Evolutionary conservation across 2,329 filamentous ascomycete genomes (phyloP), one percentile per base, ranked within the genome.

Genomic region (Epichloe brachyelytri): DNA sequence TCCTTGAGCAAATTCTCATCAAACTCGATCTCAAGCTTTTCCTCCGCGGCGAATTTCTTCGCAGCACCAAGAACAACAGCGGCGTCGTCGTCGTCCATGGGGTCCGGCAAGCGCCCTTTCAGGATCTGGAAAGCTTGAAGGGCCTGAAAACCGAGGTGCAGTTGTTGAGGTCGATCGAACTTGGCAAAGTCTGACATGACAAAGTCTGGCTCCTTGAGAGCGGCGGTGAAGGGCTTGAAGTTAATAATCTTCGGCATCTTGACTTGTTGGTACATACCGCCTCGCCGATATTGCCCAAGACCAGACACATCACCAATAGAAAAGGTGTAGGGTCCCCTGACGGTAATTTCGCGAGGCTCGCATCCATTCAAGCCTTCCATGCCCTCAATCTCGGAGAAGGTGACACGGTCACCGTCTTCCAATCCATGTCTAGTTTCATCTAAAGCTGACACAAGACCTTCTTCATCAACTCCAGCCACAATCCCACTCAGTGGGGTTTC

Each of bases 311-410:
- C 88, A 41, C 91, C 93, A 59, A 98, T 96, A 14, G 88, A 93
- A 70, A 98, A 98, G 8, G 90, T 95, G 67, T 97, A 98, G 3
- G 93, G 93, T 0, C 87, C 93, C 72, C 95, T 96, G 47, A 96
- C 89, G 4, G 85, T 88, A 55, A 98, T 80, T 72, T 96, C 95
- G 58, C 87, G 82, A 47, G 93, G 91, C 55, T 88, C 86, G 43
- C 80, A 78, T 59, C 79, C 79, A 66, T 98, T 98, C 55, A 98
- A 69, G 5, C 70, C 82, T 55, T 95, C 90, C 86, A 98, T 88
- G 20, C 93, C 93, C 71, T 93, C 82, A 20, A 98, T 67, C 66
- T 98, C 93, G 2, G 87, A 84, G 67, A 98, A 98, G 8, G 88
- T 95, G 51, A 98, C 89, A 65, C 84, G 95, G 66, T 98, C 93